These are phyloP conservation scores for Nannochloris sp. DNA, from an alignment of 139 green algal species.

Conservation along the genomic window DNA sequence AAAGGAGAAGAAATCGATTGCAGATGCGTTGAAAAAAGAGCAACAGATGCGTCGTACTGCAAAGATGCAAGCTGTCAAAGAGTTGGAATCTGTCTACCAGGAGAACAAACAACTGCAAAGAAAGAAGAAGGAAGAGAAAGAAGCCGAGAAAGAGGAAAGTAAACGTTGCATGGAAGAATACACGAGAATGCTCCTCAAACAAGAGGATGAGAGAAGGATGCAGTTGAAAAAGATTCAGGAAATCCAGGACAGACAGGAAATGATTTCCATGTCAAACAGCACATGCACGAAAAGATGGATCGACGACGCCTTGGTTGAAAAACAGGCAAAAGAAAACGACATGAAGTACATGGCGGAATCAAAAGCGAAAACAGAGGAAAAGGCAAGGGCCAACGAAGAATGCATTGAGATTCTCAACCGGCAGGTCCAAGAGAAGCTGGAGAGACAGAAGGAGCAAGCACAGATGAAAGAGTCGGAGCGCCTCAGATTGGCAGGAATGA, in stretches of 20 bases:
- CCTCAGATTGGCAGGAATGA: background rate
- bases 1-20: background rate
- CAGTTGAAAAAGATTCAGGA: slow-evolving; percentile 2
- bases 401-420: too few species aligned
- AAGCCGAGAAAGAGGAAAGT: background rate
- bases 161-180: slow-evolving; percentile 1
- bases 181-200: background rate
- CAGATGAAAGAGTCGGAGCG: background rate
- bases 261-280: background rate
- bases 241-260: background rate
- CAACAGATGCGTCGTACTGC: background rate
- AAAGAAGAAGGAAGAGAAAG: background rate
- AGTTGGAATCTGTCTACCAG: slow-evolving; percentile 5
- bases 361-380: background rate
- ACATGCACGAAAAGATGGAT: slow-evolving; percentile 2
- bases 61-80: background rate
- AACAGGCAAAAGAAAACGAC: background rate
- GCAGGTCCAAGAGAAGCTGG: too few species aligned
- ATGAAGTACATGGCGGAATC: background rate
- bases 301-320: background rate
- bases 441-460: too few species aligned
- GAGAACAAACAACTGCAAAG: background rate
- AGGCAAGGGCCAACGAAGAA: too few species aligned
- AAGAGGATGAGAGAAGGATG: slow-evolving; percentile 4
- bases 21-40: background rate